These are phyloP conservation scores for Aspergillus quadrilineatus DNA, from an alignment of 2,329 filamentous ascomycete species.

Conservation along the genomic window DNA sequence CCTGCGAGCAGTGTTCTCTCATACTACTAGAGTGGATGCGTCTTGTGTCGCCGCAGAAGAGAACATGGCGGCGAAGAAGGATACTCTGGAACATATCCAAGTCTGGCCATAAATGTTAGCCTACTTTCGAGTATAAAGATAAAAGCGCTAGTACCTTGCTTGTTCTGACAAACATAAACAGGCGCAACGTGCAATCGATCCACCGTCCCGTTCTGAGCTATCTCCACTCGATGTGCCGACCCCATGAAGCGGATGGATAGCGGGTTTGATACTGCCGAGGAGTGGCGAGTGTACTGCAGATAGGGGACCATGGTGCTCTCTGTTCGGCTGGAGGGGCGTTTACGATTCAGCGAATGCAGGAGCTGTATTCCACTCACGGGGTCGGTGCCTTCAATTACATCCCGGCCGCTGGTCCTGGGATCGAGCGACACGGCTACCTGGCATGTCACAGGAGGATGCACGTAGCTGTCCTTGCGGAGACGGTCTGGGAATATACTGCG, in stretches of 20 bases:
- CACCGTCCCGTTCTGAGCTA: not conserved
- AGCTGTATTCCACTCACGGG: conserved; percentile 1
- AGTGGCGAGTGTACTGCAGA: not conserved
- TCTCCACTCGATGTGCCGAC: conserved; percentile 1
- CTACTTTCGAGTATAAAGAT: not conserved
- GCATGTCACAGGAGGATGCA: conserved; percentile 6
- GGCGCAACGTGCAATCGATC: not conserved
- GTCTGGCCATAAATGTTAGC: not conserved
- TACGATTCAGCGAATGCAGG: conserved; percentile 1
- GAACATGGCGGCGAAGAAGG: conserved; percentile 1
- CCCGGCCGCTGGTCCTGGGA: conserved; percentile 1
- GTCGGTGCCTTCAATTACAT: conserved; percentile 5
- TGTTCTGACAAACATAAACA: conserved; percentile 5
- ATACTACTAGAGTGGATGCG: conserved; percentile 5
- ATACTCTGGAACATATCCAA: conserved; percentile 10
- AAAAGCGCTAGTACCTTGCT: conserved; percentile 1
- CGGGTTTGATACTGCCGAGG: not conserved
- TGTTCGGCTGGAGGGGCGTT: not conserved
- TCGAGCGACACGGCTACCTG: conserved; percentile 1
- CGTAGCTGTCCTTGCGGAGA: not conserved
- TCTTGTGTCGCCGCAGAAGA: conserved; percentile 5
- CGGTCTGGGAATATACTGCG: conserved; percentile 2
- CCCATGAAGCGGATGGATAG: conserved; percentile 9
- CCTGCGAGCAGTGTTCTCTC: conserved; percentile 9
- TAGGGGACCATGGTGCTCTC: conserved; percentile 12